phyloP scores from a whole-genome alignment of 805 yeast genomes.

The Candida easanensis region DNA sequence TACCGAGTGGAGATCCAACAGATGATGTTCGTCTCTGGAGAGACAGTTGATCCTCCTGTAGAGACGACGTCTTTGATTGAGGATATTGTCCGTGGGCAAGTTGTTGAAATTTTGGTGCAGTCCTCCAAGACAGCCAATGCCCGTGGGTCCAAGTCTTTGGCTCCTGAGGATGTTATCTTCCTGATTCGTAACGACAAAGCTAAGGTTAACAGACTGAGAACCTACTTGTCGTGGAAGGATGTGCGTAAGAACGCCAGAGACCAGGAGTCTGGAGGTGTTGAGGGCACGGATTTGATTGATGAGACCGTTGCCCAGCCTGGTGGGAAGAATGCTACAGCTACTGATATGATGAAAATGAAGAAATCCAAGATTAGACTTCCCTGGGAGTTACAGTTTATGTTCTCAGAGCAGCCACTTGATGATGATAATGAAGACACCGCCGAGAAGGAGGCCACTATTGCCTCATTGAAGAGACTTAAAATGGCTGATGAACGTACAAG shows the following conservation, averaged over 20 bases:
- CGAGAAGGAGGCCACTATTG: conserved; percentile 83
- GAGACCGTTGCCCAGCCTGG: conserved; percentile 29
- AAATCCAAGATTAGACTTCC: conserved; percentile 83
- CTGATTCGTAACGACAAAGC: conserved; percentile 91
- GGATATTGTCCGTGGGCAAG: conserved; percentile 93
- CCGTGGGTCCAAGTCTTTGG: conserved; percentile 79
- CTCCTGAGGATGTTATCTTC: conserved; percentile 92
- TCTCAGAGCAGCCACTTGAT: conserved; percentile 82
- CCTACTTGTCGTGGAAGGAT: conserved; percentile 95
- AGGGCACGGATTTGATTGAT: conserved; percentile 49
- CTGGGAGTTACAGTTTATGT: conserved; percentile 95
- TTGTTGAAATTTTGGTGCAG: conserved; percentile 76
- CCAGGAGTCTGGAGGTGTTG: conserved; percentile 60
- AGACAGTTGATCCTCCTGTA: conserved; percentile 88
- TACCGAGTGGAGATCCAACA: conserved; percentile 93
- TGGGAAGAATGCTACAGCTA: conserved; percentile 38
- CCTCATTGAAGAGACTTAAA: conserved; percentile 84
- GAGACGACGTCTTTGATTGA: conserved; percentile 92
- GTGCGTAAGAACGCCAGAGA: conserved; percentile 79
- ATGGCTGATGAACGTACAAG: conserved; percentile 92
- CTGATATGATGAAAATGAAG: conserved; percentile 52
- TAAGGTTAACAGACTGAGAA: conserved; percentile 85
- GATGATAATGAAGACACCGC: conserved; percentile 68
- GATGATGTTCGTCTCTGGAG: conserved; percentile 99
- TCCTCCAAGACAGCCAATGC: conserved; percentile 73